Evolutionary conservation across 75 land plant genomes (phyloP), one percentile per base, ranked within the genome.

Genomic region (Cryptomeria japonica): DNA sequence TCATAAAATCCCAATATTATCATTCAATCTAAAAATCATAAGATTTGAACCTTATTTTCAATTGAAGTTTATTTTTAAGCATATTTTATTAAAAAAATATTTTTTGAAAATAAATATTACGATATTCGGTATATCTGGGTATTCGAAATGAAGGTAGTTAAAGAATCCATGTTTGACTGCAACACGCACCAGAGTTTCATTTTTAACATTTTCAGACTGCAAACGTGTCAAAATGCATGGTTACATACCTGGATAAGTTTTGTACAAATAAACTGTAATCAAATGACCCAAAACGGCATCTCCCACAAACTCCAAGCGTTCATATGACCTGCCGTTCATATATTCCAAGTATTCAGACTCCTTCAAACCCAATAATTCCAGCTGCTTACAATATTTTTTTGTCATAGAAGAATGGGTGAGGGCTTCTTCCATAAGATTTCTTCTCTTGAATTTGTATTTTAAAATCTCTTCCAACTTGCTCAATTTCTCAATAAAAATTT

Each of bases 101-200:
- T 0, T 47, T 47, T 47, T 2, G 25, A 28, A 19, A 79, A 4
- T 19, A 82, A 25, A 82, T 31, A 38, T 55, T 88, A 95, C 95
- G 87, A 89, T 87, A 18, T 39, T 49, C 19, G 84, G 88, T 37
- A 95, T 88, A 7, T 36, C 19, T 32, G 88, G 75, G 11, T 82
- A 80, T 15, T 86, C 87, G 58, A 92, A 91, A 15, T 90, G 88
- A 7, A 95, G 53, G 85, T 78, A 88, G 0, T 28, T 46, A 76
- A 94, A 80, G 11, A 95, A 37, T 19, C 87, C 84, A 41, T 89
- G 88, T 36, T 86, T 89, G 41, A 95, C n/a, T 1, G 94, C 91
- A 1, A 89, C 89, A 2, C 93, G 93, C 1, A 93, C 95, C 5
- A 95, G 90, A 49, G 94, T 95, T 89, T 95, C 94, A 0, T 86